phyloP scores from a whole-genome alignment of 306 rosid genomes.

The Chamaecrista fasciculata region DNA sequence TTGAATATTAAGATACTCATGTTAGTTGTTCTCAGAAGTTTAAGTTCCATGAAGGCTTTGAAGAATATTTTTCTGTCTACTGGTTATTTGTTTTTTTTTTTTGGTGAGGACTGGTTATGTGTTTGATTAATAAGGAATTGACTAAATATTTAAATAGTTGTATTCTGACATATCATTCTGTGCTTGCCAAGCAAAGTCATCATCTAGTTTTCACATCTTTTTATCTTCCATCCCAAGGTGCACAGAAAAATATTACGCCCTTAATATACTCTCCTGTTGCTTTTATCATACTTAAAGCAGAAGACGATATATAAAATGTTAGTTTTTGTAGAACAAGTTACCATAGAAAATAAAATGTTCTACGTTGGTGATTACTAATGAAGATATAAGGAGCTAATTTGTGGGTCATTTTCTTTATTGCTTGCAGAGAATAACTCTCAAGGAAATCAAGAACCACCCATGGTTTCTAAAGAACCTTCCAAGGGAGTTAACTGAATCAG shows the following conservation, averaged over 20 bases:
- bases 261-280: not conserved
- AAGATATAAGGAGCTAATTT: constrained; percentile 16
- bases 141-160: not conserved
- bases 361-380: constrained; percentile 13
- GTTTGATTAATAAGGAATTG: not conserved
- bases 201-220: not conserved
- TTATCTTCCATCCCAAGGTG: not conserved
- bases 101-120: no score
- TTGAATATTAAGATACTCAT: not conserved
- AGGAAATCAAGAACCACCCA: constrained; percentile 80
- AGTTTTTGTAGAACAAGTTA: constrained; percentile 4
- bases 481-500: constrained; percentile 72
- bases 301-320: not conserved
- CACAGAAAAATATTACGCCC: not conserved
- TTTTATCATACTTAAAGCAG: not conserved
- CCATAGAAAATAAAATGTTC: constrained; percentile 2
- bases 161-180: not conserved
- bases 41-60: constrained; percentile 3
- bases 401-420: constrained; percentile 2
- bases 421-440: constrained; percentile 60
- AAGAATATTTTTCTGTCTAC: not conserved
- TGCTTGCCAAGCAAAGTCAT: not conserved
- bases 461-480: constrained; percentile 81
- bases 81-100: no score
- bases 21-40: not conserved